Base-by-base conservation (phyloP, 495 filamentous ascomycete genomes). In the Penicillium robsamsonii region DNA sequence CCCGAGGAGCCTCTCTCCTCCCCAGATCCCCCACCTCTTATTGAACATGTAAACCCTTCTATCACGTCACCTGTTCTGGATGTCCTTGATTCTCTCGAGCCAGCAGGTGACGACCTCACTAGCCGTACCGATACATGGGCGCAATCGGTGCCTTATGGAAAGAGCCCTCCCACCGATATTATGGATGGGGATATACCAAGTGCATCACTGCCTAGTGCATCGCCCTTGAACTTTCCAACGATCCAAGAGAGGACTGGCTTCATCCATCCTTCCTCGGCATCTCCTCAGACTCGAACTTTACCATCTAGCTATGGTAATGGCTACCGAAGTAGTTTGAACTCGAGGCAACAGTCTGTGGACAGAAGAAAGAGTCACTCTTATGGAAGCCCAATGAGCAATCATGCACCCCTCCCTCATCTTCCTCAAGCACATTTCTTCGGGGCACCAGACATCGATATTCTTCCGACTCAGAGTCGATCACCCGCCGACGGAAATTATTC, bases 391-490 rank as follows among this genome's bases (percentile, higher is more conserved):
- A 69, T 73, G 56, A 62, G 67, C 50, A 71, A 71, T 30, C 62
- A 85, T 51, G 85, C 85, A n/a, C 89, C 90, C 31, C 82, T 87
- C 18, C 91, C 91, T 7, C 91, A 95, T 71, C 81, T 90, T 50
- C 85, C 87, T 0, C 92, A 95, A 70, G 75, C 90, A 9, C 87
- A 92, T 68, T 87, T 81, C 68, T 85, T 84, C 62, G 75, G 77
- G 15, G 71, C 80, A 2, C 85, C 83, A 1, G 78, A 86, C 20
- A 70, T 84, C 20, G 78, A 84, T 37, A 59, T 80, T 52, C 64
- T 77, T 38, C 37, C 69, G 8, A 61, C 43, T 17, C 71, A 67
- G 35, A 63, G 53, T 33, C 61, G 65, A 24, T 20, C 59, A 2
- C 30, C 52, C 46, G 72, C 78, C 51, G 82, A 89, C 5, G 86